Conservation (phyloP, 139 green algal species). For the Micractinium conductrix region DNA sequence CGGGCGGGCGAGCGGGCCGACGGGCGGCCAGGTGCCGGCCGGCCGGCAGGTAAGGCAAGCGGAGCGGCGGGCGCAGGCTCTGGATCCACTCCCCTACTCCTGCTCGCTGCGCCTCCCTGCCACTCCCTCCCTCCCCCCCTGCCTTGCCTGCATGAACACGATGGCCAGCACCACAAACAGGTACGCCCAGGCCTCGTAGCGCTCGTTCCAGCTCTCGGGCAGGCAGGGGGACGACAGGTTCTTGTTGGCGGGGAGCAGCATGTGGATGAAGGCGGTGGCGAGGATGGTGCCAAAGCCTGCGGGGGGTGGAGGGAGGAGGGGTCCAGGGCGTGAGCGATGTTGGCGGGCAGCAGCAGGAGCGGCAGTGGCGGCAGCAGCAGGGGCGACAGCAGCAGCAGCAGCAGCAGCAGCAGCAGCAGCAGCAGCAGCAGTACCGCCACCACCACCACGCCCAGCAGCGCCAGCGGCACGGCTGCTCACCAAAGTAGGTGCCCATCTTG, state of each 20-base stretch:
- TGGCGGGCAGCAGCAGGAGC: no score
- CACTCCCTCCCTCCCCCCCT: neutral
- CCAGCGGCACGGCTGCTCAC: neutral
- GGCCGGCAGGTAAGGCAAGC: no score
- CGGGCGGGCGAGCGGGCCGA: no score
- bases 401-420: neutral
- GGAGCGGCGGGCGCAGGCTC: no score
- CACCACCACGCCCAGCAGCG: neutral
- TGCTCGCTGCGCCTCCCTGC: no score
- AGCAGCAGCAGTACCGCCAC: no score
- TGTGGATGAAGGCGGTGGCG: slow-evolving; percentile 41
- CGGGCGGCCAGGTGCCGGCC: no score
- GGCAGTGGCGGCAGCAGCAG: neutral
- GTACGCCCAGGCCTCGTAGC: slow-evolving; percentile 49
- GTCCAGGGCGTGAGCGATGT: neutral
- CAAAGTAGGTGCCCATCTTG: slow-evolving; percentile 22
- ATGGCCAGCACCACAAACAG: slow-evolving; percentile 45
- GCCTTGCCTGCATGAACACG: slow-evolving; percentile 39
- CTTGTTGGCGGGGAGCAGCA: slow-evolving; percentile 3
- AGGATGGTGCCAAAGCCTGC: slow-evolving; percentile 45
- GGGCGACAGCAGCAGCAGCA: neutral
- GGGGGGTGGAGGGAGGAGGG: neutral
- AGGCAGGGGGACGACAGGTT: slow-evolving; percentile 48
- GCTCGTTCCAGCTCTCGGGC: slow-evolving; percentile 30
- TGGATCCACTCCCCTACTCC: no score